These are phyloP conservation scores for Vanrija pseudolonga DNA, from an alignment of 1,284 basidiomycete genomes.

Conservation along the genomic window DNA sequence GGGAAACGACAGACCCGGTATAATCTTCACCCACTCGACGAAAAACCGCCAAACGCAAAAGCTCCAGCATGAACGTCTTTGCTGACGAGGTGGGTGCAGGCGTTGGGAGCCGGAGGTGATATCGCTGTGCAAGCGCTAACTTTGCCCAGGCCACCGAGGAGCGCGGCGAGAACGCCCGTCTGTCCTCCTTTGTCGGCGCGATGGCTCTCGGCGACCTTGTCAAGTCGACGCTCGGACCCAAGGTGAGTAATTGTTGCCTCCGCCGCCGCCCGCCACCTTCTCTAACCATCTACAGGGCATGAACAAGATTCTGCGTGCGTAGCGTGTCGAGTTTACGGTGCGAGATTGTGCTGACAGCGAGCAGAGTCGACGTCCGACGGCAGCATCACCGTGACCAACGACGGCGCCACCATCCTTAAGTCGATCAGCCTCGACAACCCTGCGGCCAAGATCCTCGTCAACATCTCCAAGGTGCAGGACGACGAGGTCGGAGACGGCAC, in stretches of 20 bases:
- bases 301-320: conserved; percentile 53
- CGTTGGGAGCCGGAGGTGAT: neutral
- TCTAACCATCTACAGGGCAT: conserved; percentile 40
- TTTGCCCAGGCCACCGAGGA: conserved; percentile 80
- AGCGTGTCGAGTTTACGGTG: neutral
- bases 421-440: conserved; percentile 97
- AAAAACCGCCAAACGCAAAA: conserved; percentile 9
- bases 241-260: conserved; percentile 54
- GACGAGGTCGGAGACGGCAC: conserved; percentile 99
- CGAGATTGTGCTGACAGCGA: neutral
- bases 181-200: conserved; percentile 96
- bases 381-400: conserved; percentile 96
- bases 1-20: neutral
- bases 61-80: conserved; percentile 48
- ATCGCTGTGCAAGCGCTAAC: neutral
- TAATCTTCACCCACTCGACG: neutral
- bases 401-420: conserved; percentile 97
- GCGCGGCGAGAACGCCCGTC: conserved; percentile 96
- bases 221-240: conserved; percentile 96
- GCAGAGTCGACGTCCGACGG: conserved; percentile 85
- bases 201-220: conserved; percentile 95
- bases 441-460: conserved; percentile 97
- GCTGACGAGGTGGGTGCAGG: conserved; percentile 47
- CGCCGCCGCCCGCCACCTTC: neutral
- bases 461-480: conserved; percentile 99